phyloP scores from a whole-genome alignment of 371 early-diverging fungal genomes.

The Apophysomyces sp. region DNA sequence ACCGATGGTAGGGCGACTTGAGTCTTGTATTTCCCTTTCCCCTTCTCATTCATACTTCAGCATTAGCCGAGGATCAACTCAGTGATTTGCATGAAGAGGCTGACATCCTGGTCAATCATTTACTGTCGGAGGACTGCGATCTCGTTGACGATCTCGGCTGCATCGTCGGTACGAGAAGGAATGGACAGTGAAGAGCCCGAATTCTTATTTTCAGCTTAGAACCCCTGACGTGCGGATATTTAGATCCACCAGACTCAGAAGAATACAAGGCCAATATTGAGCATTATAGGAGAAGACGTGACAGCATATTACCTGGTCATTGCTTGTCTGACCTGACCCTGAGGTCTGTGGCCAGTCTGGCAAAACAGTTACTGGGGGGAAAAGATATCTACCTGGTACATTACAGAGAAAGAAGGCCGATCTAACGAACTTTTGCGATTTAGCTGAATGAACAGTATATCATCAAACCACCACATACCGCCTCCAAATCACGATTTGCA shows the following conservation, averaged over 20 bases:
- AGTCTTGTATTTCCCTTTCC: no score
- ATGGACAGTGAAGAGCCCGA: neutral
- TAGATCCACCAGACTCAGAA: conserved; percentile 23
- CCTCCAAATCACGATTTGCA: conserved; percentile 37
- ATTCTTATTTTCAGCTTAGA: conserved; percentile 15
- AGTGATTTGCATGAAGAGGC: conserved; percentile 43
- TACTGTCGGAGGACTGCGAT: conserved; percentile 45
- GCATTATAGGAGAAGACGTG: conserved; percentile 28
- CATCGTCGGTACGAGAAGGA: conserved; percentile 35
- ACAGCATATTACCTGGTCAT: conserved; percentile 14
- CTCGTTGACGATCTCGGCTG: conserved; percentile 50
- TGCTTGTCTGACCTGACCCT: conserved; percentile 24
- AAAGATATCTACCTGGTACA: conserved; percentile 18
- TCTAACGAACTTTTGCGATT: neutral
- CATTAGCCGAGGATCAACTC: conserved; percentile 25
- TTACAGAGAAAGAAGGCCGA: neutral
- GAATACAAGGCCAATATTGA: conserved; percentile 20
- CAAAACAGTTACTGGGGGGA: conserved; percentile 27
- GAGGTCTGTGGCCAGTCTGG: conserved; percentile 31
- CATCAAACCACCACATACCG: conserved; percentile 52
- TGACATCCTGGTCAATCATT: conserved; percentile 47
- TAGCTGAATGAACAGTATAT: conserved; percentile 65
- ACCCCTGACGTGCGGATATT: conserved; percentile 51
- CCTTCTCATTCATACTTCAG: conserved; percentile 10
- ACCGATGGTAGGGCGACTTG: conserved; percentile 2